Evolutionary conservation across 306 rosid genomes (phyloP), one percentile per base, ranked within the genome.

Genomic region (Ziziphus jujuba): DNA sequence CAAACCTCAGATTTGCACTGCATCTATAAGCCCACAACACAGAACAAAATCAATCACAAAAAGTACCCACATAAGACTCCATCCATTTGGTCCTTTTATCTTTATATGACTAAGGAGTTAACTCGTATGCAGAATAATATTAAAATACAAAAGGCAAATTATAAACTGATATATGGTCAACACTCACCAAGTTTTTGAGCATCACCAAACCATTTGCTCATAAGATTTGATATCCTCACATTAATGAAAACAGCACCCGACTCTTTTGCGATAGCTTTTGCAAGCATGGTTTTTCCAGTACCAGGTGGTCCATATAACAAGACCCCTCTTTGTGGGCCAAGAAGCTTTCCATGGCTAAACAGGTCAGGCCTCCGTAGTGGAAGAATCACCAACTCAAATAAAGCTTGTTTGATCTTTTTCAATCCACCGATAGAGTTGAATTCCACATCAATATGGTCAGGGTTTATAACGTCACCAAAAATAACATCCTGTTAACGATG

Each of bases 121-220:
- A 15, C 51, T 49, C 22, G 40, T 1, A 59, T 2, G 53, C 21
- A 57, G 51, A 35, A 47, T 13, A 12, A 25, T 19, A 45, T 24
- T 24, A 16, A 6, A 43, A 49, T 24, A 40, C 23, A 63, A 55
- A 34, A 50, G 7, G 11, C 33, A n/a, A 5, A 2, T 25, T 14
- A 44, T 16, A 70, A 49, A 13, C 33, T 10, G 49, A 61, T 49
- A 36, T 64, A 23, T 10, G 55, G 57, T 49, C 44, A 17, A 15
- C 66, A 82, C 97, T 82, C 70, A 95, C 99, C 99, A 35, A 95
- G 99, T 65, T 95, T 95, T 76, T 87, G 97, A 15, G 97, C 99
- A 85, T 95, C 99, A 45, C 99, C 99, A 60, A 95, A 95, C 99
- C 99, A 95, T 86, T 95, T 95, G 89, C 99, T 95, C 99, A 95